Evolutionary conservation across 2,329 filamentous ascomycete species (phyloP).

Genomic region (Monilinia polystroma): DNA sequence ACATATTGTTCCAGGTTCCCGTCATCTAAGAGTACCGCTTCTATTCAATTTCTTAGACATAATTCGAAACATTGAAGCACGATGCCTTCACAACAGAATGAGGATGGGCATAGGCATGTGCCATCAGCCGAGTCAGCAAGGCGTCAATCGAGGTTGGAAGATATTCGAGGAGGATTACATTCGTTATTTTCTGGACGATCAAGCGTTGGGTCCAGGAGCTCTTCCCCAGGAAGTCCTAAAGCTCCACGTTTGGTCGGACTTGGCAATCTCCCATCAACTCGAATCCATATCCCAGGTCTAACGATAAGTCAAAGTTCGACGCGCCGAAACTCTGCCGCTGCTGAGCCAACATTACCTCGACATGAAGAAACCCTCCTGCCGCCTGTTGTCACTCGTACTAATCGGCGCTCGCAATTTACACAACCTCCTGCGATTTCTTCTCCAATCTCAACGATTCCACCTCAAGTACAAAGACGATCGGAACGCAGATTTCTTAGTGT

Average conservation of each 20-base stretch:
- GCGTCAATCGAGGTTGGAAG: conserved; percentile 33
- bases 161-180: conserved; percentile 33
- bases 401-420: conserved; percentile 25
- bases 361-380: conserved; percentile 11
- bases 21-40: conserved; percentile 24
- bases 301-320: conserved; percentile 42
- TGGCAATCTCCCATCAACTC: conserved; percentile 44
- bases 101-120: conserved; percentile 24
- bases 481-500: conserved; percentile 42
- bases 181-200: conserved; percentile 36
- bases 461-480: conserved; percentile 27
- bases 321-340: conserved; percentile 25
- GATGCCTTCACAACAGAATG: conserved; percentile 31
- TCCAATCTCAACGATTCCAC: conserved; percentile 26
- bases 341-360: conserved; percentile 7
- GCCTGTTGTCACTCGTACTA: conserved; percentile 27
- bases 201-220: conserved; percentile 30
- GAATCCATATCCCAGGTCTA: conserved; percentile 46
- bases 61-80: conserved; percentile 23
- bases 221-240: conserved; percentile 46
- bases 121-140: conserved; percentile 25
- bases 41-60: conserved; percentile 24
- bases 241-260: conserved; percentile 45
- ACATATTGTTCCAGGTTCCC: conserved; percentile 12
- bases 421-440: conserved; percentile 23